phyloP scores from a whole-genome alignment of 2,329 filamentous ascomycete genomes.

The Cladorrhinum sp. region DNA sequence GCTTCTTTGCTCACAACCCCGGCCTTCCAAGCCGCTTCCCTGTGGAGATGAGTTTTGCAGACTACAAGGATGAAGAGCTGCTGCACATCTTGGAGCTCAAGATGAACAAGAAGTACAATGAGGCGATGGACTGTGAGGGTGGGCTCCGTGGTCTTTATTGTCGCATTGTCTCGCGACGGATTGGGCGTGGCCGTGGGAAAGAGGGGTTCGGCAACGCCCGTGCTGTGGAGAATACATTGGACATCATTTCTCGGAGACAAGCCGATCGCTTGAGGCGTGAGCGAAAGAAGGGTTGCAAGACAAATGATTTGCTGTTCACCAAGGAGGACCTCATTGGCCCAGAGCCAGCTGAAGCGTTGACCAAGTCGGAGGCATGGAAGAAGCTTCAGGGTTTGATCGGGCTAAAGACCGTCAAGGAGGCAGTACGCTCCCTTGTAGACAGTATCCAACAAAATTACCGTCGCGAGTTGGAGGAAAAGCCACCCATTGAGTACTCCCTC shows the following conservation, averaged over 20 bases:
- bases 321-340: constrained; percentile 71
- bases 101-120: constrained; percentile 52
- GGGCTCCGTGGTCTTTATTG: constrained; percentile 59
- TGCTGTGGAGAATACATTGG: constrained; percentile 60
- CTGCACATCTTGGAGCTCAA: constrained; percentile 56
- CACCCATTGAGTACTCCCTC: constrained; percentile 56
- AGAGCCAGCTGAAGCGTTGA: constrained; percentile 54
- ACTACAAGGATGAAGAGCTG: constrained; percentile 66
- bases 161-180: constrained; percentile 58
- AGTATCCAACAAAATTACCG: constrained; percentile 62
- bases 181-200: constrained; percentile 60
- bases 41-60: constrained; percentile 60
- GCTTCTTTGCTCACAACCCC: constrained; percentile 71
- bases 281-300: constrained; percentile 36
- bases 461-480: constrained; percentile 61
- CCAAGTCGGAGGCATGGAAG: constrained; percentile 53
- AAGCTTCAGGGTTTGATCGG: constrained; percentile 59
- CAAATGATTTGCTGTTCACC: constrained; percentile 59
- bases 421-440: constrained; percentile 57
- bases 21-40: constrained; percentile 70
- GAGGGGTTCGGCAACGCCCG: constrained; percentile 74
- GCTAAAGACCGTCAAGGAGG: constrained; percentile 59
- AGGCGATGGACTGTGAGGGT: constrained; percentile 57
- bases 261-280: constrained; percentile 51
- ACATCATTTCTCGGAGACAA: constrained; percentile 56